Conservation (phyloP, 202 grass and related monocot genomes). For the Hordeum pubiflorum region DNA sequence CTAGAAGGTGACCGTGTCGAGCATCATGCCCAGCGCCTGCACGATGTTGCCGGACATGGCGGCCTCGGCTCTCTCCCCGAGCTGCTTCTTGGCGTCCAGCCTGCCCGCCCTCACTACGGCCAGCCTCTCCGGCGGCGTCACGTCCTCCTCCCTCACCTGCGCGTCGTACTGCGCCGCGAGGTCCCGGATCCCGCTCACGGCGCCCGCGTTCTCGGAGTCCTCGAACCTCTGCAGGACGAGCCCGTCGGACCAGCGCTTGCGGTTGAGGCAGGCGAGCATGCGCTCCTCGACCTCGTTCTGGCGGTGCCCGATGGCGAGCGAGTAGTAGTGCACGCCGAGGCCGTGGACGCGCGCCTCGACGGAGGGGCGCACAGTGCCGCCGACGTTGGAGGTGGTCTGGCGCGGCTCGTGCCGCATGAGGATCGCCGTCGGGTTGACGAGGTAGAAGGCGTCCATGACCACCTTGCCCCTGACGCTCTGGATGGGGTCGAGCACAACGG, state of each 20-base stretch:
- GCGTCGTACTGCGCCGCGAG: background rate
- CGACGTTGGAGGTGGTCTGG: slow-evolving; percentile 57
- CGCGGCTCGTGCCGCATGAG: slow-evolving; percentile 41
- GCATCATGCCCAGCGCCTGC: slow-evolving; percentile 6
- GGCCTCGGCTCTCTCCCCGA: background rate
- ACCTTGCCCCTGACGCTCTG: slow-evolving; percentile 64
- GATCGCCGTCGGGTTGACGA: slow-evolving; percentile 41
- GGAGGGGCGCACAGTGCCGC: slow-evolving; percentile 42
- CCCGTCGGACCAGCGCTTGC: background rate
- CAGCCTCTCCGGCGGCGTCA: background rate
- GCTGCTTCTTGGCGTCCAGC: background rate
- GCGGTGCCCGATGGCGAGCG: slow-evolving; percentile 50
- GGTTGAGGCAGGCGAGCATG: background rate
- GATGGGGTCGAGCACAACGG: slow-evolving; percentile 59
- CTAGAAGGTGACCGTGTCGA: background rate
- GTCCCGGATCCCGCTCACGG: background rate
- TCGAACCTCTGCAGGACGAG: background rate
- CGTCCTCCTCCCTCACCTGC: slow-evolving; percentile 2
- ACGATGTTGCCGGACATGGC: background rate
- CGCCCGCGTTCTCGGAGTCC: background rate
- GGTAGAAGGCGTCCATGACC: slow-evolving; percentile 56
- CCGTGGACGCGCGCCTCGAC: slow-evolving; percentile 43
- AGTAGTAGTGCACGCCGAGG: slow-evolving; percentile 48
- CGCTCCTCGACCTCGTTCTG: slow-evolving; percentile 24
- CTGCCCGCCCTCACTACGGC: background rate